Base-by-base conservation (phyloP, 148 eudicot genomes). In the Cornus suecica region DNA sequence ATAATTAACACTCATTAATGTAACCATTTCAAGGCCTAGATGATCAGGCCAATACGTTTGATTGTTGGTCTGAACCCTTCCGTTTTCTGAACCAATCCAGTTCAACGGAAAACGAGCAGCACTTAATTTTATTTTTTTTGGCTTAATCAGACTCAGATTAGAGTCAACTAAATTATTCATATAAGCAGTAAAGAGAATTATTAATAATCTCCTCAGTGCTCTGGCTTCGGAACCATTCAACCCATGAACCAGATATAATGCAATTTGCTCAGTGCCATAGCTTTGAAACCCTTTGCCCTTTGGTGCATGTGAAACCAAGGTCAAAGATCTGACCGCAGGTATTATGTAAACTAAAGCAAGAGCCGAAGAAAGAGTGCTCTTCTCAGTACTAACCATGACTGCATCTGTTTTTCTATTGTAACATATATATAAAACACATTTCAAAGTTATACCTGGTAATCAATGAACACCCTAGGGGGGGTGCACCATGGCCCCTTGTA, bases 401-500 rank as follows among this genome's bases (percentile, higher is more conserved):
- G 68, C 22, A 2, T 29, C 34, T 65, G 34, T 26, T 65, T 26
- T 28, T 65, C 22, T 28, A 67, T 18, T 34, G 2, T 22, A 30
- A 34, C 29, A 65, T 29, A 65, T 65, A 58, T 1, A 18, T 58
- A 20, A 58, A 58, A 2, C 2, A 20, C 23, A 58, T 18, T 58
- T 18, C n/a, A 8, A 48, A 45, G 23, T 52, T 23, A 69, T 87
- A 96, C 99, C 98, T 96, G 98, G 82, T 91, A 90, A 84, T 96
- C 98, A 32, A 91, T 91, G 77, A 93, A 91, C 42, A 96, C 93
- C 80, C 99, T 81, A 25, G 98, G 99, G 83, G 99, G 98, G 69
- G 99, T 96, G 81, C 99, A 96, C 99, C 99, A 96, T 66, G 92
- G 93, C 74, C 95, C 99, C 83, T 93, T 93, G 80, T 93, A 89